Conservation (phyloP, 768 basidiomycete species). For the Steccherinum ochraceum region DNA sequence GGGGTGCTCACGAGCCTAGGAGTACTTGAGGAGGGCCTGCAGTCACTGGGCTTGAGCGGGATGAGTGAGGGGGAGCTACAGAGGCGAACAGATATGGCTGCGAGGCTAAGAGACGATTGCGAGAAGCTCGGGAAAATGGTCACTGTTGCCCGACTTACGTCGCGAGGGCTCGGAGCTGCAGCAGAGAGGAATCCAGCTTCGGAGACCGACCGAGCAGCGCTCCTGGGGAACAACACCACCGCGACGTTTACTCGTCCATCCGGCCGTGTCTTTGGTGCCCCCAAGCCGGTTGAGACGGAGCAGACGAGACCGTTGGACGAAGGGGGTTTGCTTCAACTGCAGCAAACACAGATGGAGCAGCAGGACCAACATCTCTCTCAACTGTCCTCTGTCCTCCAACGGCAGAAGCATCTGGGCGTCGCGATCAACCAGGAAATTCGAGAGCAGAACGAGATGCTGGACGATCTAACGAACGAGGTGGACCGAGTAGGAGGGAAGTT, state of each 20-base stretch:
- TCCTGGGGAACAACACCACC: constrained; percentile 37
- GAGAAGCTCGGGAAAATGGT: constrained; percentile 85
- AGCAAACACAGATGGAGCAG: constrained; percentile 71
- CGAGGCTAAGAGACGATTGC: constrained; percentile 83
- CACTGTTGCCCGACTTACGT: constrained; percentile 58
- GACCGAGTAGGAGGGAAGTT: constrained; percentile 77
- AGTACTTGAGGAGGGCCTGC: constrained; percentile 61
- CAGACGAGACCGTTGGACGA: constrained; percentile 85
- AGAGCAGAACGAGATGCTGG: constrained; percentile 81
- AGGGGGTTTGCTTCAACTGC: constrained; percentile 70
- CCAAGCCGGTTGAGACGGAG: constrained; percentile 70
- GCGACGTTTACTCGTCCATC: constrained; percentile 40
- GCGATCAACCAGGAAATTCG: constrained; percentile 81
- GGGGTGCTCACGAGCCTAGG: constrained; percentile 71
- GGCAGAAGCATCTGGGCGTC: constrained; percentile 81
- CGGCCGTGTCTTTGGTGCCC: constrained; percentile 75
- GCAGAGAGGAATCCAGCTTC: constrained; percentile 37
- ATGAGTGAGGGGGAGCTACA: constrained; percentile 91
- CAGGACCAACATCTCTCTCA: constrained; percentile 82
- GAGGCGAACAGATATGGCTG: constrained; percentile 84
- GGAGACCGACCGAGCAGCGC: constrained; percentile 56
- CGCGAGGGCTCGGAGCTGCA: constrained; percentile 30
- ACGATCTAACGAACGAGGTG: constrained; percentile 70
- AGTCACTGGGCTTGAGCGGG: constrained; percentile 56
- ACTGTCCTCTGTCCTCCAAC: constrained; percentile 72